Conservation (phyloP, 2,329 filamentous ascomycete species). For the Pseudocercospora cruenta region DNA sequence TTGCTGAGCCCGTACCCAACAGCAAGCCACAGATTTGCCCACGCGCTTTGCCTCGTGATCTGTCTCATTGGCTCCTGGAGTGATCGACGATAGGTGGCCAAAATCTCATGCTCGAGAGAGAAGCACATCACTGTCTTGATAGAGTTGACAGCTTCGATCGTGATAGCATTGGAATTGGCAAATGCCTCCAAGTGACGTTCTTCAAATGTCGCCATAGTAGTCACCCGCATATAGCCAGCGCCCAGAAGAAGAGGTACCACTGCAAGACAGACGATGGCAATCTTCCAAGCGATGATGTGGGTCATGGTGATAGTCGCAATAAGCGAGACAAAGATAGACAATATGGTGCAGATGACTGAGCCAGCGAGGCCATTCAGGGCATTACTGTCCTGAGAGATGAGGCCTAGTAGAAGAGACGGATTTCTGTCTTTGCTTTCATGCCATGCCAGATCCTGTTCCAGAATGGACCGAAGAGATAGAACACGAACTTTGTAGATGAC, state of each 20-base stretch:
- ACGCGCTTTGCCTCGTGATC: conserved; percentile 26
- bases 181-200: conserved; percentile 57
- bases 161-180: conserved; percentile 55
- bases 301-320: conserved; percentile 69
- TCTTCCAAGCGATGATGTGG: conserved; percentile 75
- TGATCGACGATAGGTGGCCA: conserved; percentile 28
- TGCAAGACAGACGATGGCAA: conserved; percentile 72
- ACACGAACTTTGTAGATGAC: conserved; percentile 66
- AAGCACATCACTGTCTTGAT: conserved; percentile 58
- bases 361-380: conserved; percentile 70
- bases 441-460: conserved; percentile 71
- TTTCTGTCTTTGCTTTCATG: conserved; percentile 68
- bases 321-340: conserved; percentile 70
- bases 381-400: conserved; percentile 71
- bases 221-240: conserved; percentile 70
- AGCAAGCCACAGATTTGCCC: conserved; percentile 50
- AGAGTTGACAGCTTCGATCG: conserved; percentile 48
- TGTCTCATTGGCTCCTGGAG: conserved; percentile 28
- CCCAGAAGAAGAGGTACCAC: conserved; percentile 64
- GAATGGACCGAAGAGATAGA: conserved; percentile 65
- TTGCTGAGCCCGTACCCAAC: conserved; percentile 65
- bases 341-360: conserved; percentile 69
- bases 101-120: conserved; percentile 56
- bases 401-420: conserved; percentile 64
- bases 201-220: conserved; percentile 59